Base-by-base conservation (phyloP, 441 rosid species). In the Syzygium malaccense region DNA sequence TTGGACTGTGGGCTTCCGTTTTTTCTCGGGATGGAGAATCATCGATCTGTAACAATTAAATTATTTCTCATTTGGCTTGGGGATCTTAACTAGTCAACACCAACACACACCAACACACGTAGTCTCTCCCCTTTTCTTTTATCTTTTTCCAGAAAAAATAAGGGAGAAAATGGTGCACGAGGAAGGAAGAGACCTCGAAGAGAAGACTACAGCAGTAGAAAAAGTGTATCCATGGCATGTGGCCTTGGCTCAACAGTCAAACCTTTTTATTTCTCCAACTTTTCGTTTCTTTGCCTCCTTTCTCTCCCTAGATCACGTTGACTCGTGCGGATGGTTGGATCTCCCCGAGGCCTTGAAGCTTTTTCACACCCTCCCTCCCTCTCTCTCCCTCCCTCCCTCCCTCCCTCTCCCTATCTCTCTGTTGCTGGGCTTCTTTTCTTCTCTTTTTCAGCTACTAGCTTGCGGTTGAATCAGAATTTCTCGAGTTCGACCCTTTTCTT, bases 11-110 rank as follows among this genome's bases (percentile, higher is more conserved):
- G 83, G n/a, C 49, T 75, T 75, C 26, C n/a, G 5, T 20, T 8
- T 66, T 17, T 33, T 94, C 94, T 95, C 90, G 95, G 96, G 94
- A 93, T 89, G 93, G 93, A 95, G 94, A 92, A 92, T 68, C n/a
- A 41, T 26, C 83, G 83, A 75, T 75, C 83, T 75, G 51, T 41
- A 23, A 75, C 41, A 75, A 75, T 41, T 71, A 51, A 28, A 75
- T 75, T 41, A 41, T 75, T 75, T 75, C 51, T 14, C 83, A 14
- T 75, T 75, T 41, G 18, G 83, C 83, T 75, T 75, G 83, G 83
- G 83, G 83, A 75, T 75, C 83, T 41, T 41, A 41, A 75, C 83
- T 41, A 75, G 83, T 75, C 83, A 75, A 75, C 53, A 75, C 51
- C n/a, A 75, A 41, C 83, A 7, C 51, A 41, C 79, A 23, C 18